phyloP scores from a whole-genome alignment of 345 rosid species.

The Alliaria petiolata region DNA sequence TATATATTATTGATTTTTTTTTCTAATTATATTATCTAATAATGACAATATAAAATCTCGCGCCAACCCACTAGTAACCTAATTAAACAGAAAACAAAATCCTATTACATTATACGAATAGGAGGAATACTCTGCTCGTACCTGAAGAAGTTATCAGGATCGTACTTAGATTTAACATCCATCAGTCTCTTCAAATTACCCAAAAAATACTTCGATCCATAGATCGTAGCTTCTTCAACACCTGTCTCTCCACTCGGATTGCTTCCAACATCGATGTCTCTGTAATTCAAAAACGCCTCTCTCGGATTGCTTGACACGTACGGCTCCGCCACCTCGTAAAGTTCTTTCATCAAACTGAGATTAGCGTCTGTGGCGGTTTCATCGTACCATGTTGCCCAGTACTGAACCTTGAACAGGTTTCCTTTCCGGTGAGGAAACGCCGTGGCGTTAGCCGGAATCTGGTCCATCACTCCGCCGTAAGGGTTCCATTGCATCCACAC shows the following conservation, averaged over 20 bases:
- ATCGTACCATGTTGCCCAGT: constrained; percentile 26
- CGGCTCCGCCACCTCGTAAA: constrained; percentile 31
- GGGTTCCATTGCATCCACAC: constrained; percentile 37
- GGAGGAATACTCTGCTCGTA: constrained; percentile 34
- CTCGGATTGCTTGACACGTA: constrained; percentile 42
- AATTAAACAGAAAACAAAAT: neutral
- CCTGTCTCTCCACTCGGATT: neutral
- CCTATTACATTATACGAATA: neutral
- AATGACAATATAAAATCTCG: too few species aligned
- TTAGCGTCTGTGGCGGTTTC: neutral
- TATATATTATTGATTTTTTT: too few species aligned
- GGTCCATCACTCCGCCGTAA: constrained; percentile 47
- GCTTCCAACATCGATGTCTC: constrained; percentile 27
- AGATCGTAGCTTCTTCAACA: constrained; percentile 20
- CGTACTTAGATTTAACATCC: constrained; percentile 26
- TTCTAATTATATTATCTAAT: too few species aligned
- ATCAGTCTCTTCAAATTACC: constrained; percentile 30
- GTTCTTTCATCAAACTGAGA: constrained; percentile 24
- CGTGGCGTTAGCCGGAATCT: constrained; percentile 27
- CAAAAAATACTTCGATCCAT: constrained; percentile 35
- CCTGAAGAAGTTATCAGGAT: constrained; percentile 34
- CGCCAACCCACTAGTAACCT: neutral
- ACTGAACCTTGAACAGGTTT: constrained; percentile 35
- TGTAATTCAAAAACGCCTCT: constrained; percentile 28
- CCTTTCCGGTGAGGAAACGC: constrained; percentile 54